These are phyloP conservation scores for Penicillium daleae DNA, from an alignment of 495 filamentous ascomycete genomes.

Conservation along the genomic window DNA sequence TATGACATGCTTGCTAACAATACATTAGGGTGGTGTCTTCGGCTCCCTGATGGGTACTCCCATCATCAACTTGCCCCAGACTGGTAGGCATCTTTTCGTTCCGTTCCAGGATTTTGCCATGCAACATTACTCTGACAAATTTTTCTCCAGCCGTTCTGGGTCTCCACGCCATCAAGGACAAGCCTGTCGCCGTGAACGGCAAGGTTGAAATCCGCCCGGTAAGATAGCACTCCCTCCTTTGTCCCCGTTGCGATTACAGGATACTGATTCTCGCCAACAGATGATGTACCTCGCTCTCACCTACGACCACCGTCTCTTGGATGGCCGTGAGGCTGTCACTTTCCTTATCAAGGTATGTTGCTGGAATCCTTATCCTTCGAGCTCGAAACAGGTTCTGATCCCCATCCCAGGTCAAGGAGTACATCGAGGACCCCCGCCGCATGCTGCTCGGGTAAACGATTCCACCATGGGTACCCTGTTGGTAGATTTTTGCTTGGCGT, in stretches of 20 bases:
- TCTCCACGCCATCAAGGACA: conserved; percentile 98
- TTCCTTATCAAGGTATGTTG: conserved; percentile 84
- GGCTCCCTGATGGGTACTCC: conserved; percentile 93
- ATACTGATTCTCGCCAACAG: conserved; percentile 41
- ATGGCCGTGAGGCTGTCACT: conserved; percentile 94
- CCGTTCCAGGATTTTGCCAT: not conserved
- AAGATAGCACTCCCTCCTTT: conserved; percentile 28
- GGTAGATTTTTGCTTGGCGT: conserved; percentile 21
- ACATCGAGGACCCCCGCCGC: conserved; percentile 92
- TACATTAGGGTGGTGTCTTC: conserved; percentile 66
- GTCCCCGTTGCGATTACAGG: not conserved
- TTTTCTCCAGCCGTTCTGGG: conserved; percentile 74
- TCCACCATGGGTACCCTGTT: conserved; percentile 6
- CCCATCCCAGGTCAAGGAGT: conserved; percentile 74
- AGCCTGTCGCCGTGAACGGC: conserved; percentile 84
- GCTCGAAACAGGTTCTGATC: conserved; percentile 17
- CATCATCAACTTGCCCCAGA: conserved; percentile 98
- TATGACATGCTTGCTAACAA: not conserved
- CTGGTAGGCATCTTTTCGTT: conserved; percentile 47
- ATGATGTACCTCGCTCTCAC: conserved; percentile 99
- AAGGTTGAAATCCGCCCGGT: conserved; percentile 90
- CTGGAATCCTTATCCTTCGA: not conserved
- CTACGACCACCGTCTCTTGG: conserved; percentile 93
- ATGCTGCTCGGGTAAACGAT: conserved; percentile 72
- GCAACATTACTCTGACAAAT: conserved; percentile 8